Conservation (phyloP, 108 stramenopile species). For the Fragilaria radians region DNA sequence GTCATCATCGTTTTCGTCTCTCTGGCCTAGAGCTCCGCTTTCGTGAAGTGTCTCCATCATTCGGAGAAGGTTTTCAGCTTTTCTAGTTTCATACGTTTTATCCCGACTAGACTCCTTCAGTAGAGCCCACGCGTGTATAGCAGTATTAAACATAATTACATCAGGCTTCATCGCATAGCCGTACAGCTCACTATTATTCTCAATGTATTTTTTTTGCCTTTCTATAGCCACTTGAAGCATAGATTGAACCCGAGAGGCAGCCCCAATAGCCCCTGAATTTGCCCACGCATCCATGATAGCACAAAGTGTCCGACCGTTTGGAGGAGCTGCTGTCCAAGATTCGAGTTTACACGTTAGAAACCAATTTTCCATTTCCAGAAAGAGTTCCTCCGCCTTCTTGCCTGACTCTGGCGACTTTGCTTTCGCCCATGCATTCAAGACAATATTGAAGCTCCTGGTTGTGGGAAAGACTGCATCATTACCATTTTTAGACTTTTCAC, state of each 20-base stretch:
- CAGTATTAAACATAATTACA: slow-evolving; percentile 37
- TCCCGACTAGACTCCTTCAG: slow-evolving; percentile 2
- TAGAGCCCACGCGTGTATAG: slow-evolving; percentile 24
- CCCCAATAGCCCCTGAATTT: slow-evolving; percentile 5
- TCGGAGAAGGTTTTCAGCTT: slow-evolving; percentile 36
- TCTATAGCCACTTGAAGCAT: slow-evolving; percentile 4
- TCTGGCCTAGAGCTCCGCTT: slow-evolving; percentile 26
- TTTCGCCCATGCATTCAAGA: slow-evolving; percentile 45
- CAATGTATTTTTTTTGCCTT: neutral
- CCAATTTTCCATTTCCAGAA: slow-evolving; percentile 34
- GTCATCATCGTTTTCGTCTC: slow-evolving; percentile 9
- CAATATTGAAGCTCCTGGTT: slow-evolving; percentile 46
- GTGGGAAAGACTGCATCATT: slow-evolving; percentile 12
- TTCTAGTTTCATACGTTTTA: slow-evolving; percentile 28
- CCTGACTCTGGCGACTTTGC: slow-evolving; percentile 33
- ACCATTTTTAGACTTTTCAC: neutral
- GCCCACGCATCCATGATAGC: slow-evolving; percentile 46
- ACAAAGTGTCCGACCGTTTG: slow-evolving; percentile 35
- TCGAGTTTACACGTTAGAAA: slow-evolving; percentile 16
- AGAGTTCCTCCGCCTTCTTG: slow-evolving; percentile 26
- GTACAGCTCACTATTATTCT: neutral
- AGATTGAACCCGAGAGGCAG: slow-evolving; percentile 4
- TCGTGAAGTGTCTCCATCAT: slow-evolving; percentile 20
- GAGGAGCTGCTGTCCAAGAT: slow-evolving; percentile 15
- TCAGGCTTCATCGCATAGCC: slow-evolving; percentile 21